Conservation (phyloP, 768 basidiomycete species). For the Rhodotorula paludigena region DNA sequence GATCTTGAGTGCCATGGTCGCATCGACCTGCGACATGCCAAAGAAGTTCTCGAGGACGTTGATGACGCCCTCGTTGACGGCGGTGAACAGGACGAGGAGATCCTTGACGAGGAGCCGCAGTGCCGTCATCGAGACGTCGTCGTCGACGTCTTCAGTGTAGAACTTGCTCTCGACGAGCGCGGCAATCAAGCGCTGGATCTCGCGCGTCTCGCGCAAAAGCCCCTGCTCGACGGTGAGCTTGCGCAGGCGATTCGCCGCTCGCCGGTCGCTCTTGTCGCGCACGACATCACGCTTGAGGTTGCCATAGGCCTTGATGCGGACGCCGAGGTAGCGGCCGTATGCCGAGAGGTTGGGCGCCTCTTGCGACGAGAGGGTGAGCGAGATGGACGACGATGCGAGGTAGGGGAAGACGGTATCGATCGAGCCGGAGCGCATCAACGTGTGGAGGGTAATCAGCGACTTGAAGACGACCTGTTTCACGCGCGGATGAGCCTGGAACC, state of each 20-base stretch:
- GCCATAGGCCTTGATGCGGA: slow-evolving; percentile 77
- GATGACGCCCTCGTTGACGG: slow-evolving; percentile 85
- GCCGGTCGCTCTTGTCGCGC: slow-evolving; percentile 79
- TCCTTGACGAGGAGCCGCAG: slow-evolving; percentile 94
- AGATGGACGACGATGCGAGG: slow-evolving; percentile 56
- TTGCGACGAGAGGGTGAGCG: slow-evolving; percentile 15
- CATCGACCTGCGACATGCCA: slow-evolving; percentile 91
- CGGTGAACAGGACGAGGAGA: slow-evolving; percentile 88
- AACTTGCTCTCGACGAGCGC: slow-evolving; percentile 85
- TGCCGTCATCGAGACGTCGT: slow-evolving; percentile 81
- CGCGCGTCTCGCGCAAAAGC: slow-evolving; percentile 80
- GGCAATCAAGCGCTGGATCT: slow-evolving; percentile 85
- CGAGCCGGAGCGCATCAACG: slow-evolving; percentile 92
- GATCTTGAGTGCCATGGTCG: slow-evolving; percentile 70
- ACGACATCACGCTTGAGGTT: slow-evolving; percentile 93
- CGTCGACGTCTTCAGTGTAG: slow-evolving; percentile 86
- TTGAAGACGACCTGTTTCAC: slow-evolving; percentile 84
- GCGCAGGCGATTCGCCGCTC: slow-evolving; percentile 53
- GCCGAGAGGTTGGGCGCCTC: slow-evolving; percentile 82
- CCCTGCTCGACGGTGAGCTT: slow-evolving; percentile 95
- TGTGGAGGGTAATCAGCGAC: slow-evolving; percentile 87
- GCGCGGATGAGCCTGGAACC: background rate
- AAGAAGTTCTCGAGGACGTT: slow-evolving; percentile 81
- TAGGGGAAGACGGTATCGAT: slow-evolving; percentile 86
- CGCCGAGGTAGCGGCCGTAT: slow-evolving; percentile 83